Evolutionary conservation across 2,329 filamentous ascomycete genomes (phyloP).

Genomic region (Penicillium sp.): DNA sequence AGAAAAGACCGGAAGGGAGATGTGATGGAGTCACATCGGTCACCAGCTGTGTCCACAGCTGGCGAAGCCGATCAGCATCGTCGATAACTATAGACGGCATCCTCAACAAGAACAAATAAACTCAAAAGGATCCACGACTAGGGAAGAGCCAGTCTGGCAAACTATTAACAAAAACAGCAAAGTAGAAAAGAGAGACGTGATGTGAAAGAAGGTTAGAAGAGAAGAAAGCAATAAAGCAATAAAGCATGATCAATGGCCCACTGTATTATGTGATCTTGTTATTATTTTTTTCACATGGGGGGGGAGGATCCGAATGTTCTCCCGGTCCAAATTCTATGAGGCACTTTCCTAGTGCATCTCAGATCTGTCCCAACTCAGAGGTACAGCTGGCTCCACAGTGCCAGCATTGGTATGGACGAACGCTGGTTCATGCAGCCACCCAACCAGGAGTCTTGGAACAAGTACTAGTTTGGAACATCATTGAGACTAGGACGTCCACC

Average conservation of each 20-base stretch:
- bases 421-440: not conserved
- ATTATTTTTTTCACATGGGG: slow-evolving; percentile 1
- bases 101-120: not conserved
- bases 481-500: not conserved
- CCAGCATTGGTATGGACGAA: not conserved
- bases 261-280: slow-evolving; percentile 1
- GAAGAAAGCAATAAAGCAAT: not conserved
- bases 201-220: not conserved
- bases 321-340: not conserved
- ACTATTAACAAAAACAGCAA: not conserved
- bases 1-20: slow-evolving; percentile 13
- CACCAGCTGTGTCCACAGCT: slow-evolving; percentile 12
- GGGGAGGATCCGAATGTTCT: not conserved
- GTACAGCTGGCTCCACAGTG: not conserved
- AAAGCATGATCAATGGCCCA: not conserved
- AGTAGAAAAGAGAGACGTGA: slow-evolving; percentile 1
- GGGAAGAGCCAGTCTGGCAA: slow-evolving; percentile 2
- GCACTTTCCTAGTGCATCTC: not conserved
- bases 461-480: not conserved
- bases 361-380: not conserved
- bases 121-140: slow-evolving; percentile 6
- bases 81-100: slow-evolving; percentile 14
- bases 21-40: slow-evolving; percentile 15
- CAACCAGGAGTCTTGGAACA: not conserved
- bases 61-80: slow-evolving; percentile 13